phyloP scores from a whole-genome alignment of 2,329 filamentous ascomycete genomes.

The Aspergillus eucalypticola region DNA sequence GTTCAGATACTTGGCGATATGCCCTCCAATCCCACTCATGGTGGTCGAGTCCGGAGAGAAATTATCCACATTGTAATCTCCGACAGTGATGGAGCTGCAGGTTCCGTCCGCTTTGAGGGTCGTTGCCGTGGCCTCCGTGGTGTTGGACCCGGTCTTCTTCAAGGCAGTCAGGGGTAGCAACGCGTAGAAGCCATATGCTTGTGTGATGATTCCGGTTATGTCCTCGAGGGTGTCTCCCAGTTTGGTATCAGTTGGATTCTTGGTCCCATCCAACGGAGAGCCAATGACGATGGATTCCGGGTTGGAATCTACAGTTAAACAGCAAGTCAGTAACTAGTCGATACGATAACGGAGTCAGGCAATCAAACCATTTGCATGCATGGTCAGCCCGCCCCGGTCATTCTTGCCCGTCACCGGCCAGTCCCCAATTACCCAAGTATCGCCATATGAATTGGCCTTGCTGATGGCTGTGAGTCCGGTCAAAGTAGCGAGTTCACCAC shows the following conservation, averaged over 20 bases:
- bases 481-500: constrained; percentile 67
- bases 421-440: constrained; percentile 68
- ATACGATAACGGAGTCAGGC: too few species aligned
- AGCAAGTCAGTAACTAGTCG: neutral
- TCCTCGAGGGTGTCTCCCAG: constrained; percentile 66
- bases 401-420: constrained; percentile 66
- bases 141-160: constrained; percentile 48
- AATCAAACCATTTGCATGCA: constrained; percentile 54
- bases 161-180: constrained; percentile 65
- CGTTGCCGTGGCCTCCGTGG: constrained; percentile 54
- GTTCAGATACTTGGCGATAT: constrained; percentile 65
- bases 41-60: constrained; percentile 58
- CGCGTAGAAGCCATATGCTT: constrained; percentile 68
- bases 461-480: constrained; percentile 58
- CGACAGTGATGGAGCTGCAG: constrained; percentile 64
- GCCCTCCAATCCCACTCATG: constrained; percentile 59
- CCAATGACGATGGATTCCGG: constrained; percentile 69
- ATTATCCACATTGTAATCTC: constrained; percentile 71
- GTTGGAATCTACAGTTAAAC: constrained; percentile 58
- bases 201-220: constrained; percentile 67
- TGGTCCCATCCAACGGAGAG: constrained; percentile 63
- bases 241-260: constrained; percentile 60
- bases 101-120: constrained; percentile 49
- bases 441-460: constrained; percentile 65
- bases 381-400: constrained; percentile 63